These are phyloP conservation scores for Fraxinus nigra DNA, from an alignment of 305 asterid genomes.

Conservation along the genomic window DNA sequence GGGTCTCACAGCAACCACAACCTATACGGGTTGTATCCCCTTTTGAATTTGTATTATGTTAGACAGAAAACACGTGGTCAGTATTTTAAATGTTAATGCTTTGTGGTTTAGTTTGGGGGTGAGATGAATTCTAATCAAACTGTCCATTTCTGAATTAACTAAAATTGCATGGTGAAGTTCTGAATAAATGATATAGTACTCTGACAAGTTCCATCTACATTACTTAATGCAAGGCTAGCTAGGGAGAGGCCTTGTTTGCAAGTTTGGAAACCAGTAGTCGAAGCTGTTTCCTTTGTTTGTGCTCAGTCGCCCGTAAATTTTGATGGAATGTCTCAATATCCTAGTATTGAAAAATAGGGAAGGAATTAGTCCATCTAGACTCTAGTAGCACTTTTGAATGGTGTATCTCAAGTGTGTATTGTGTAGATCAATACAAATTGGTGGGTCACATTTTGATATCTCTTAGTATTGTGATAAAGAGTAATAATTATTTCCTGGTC, in stretches of 20 bases:
- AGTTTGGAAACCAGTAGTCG: neutral
- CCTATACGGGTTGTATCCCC: neutral
- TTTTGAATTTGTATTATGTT: neutral
- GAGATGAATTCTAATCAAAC: neutral
- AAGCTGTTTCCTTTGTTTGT: neutral
- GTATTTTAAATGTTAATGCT: neutral
- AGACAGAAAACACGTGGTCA: neutral
- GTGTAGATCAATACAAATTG: neutral
- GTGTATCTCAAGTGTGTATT: neutral
- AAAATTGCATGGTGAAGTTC: neutral
- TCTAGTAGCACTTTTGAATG: neutral
- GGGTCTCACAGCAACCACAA: neutral
- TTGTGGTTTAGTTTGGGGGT: neutral
- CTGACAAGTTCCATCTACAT: neutral
- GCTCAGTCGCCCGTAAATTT: neutral
- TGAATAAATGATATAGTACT: neutral
- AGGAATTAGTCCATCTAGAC: neutral
- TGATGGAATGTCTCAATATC: neutral
- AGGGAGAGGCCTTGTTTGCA: neutral
- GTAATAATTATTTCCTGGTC: neutral
- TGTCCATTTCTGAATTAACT: neutral
- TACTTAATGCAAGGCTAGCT: neutral
- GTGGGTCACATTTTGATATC: neutral
- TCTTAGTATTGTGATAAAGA: neutral
- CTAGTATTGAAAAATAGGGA: neutral